Evolutionary conservation across 345 rosid species (phyloP).

Genomic region (Dipteronia sinensis): DNA sequence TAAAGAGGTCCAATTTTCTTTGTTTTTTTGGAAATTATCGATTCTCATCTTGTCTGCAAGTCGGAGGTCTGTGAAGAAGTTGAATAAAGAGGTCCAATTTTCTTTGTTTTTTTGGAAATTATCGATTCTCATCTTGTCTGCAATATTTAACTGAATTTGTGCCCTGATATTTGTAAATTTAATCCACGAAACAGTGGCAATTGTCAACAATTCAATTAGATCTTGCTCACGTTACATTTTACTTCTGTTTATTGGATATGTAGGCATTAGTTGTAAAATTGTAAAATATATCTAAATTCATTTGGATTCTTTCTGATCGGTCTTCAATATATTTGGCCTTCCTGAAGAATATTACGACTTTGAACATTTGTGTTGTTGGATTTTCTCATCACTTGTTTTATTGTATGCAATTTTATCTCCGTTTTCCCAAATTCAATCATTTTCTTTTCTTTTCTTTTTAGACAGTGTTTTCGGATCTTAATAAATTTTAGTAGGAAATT

Average conservation of each 20-base stretch:
- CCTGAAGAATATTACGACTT: slow-evolving; percentile 79
- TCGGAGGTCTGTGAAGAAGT: too few species aligned
- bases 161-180: not conserved
- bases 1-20: too few species aligned
- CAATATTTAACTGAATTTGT: not conserved
- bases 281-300: too few species aligned
- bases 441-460: too few species aligned
- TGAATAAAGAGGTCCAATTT: too few species aligned
- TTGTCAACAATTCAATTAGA: not conserved
- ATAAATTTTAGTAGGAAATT: too few species aligned
- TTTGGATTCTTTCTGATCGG: slow-evolving; percentile 78
- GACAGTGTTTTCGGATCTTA: too few species aligned
- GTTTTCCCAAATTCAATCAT: too few species aligned
- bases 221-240: not conserved
- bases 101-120: not conserved
- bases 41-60: not conserved
- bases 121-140: not conserved
- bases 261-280: not conserved
- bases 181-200: not conserved
- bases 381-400: too few species aligned
- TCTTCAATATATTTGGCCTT: slow-evolving; percentile 78
- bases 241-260: not conserved
- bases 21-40: not conserved
- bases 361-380: slow-evolving; percentile 44
- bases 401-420: too few species aligned